A percentile compares a stretch with the other conserved stretches of the same genome.
phyloP scores from a whole-genome alignment of 768 basidiomycete species.

The Hypsizygus marmoreus region DNA sequence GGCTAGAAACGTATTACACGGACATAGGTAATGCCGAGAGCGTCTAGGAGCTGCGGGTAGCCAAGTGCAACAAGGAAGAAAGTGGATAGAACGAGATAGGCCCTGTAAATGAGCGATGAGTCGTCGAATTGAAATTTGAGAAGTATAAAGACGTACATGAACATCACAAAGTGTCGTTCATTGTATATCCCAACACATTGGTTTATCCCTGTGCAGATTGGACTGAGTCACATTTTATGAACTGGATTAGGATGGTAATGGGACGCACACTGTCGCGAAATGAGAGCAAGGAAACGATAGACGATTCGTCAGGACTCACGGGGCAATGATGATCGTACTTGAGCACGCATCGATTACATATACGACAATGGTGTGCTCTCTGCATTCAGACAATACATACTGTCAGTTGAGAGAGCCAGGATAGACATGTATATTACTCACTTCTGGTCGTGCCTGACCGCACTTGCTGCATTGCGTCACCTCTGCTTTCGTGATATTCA shows the following conservation, averaged over 20 bases:
- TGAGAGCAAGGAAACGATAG: slow-evolving; percentile 7
- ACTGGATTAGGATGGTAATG: neutral
- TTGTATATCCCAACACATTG: slow-evolving; percentile 97
- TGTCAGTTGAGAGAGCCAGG: slow-evolving; percentile 2
- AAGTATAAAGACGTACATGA: slow-evolving; percentile 64
- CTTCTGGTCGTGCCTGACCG: slow-evolving; percentile 73
- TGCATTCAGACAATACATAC: slow-evolving; percentile 30
- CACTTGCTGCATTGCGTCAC: slow-evolving; percentile 71
- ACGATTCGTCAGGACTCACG: slow-evolving; percentile 48
- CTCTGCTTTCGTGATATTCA: slow-evolving; percentile 55
- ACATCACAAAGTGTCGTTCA: slow-evolving; percentile 93
- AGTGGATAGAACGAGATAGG: slow-evolving; percentile 76
- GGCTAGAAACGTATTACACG: slow-evolving; percentile 32
- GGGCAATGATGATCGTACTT: slow-evolving; percentile 94
- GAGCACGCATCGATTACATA: slow-evolving; percentile 87
- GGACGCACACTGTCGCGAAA: slow-evolving; percentile 40
- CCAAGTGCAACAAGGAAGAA: slow-evolving; percentile 65
- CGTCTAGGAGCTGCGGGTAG: slow-evolving; percentile 56
- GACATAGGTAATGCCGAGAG: slow-evolving; percentile 53
- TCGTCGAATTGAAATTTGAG: neutral
- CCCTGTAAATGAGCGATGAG: slow-evolving; percentile 43
- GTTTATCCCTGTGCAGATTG: slow-evolving; percentile 74
- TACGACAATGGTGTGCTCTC: slow-evolving; percentile 92
- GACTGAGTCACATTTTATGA: neutral
- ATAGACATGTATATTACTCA: slow-evolving; percentile 34